Percentiles rank a stretch among this genome's conserved stretches.
These are phyloP conservation scores for Pestalotiopsis sp. DNA, from an alignment of 2,329 filamentous ascomycete genomes.

Conservation along the genomic window DNA sequence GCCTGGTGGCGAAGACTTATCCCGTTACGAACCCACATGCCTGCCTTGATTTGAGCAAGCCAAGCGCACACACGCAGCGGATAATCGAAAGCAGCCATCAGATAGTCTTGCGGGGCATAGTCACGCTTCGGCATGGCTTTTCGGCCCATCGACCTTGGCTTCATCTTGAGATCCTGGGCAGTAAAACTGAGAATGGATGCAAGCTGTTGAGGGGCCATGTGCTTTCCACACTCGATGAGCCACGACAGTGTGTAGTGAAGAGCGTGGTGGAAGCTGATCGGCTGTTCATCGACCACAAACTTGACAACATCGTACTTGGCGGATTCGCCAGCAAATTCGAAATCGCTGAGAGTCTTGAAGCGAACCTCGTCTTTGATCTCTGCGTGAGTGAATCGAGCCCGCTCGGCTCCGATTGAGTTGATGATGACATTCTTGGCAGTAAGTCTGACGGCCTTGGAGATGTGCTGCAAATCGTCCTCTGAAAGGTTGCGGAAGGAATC, in stretches of 20 bases:
- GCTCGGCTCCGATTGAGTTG: slow-evolving; percentile 87
- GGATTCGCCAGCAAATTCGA: slow-evolving; percentile 72
- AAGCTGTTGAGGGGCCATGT: slow-evolving; percentile 69
- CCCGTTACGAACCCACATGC: slow-evolving; percentile 98
- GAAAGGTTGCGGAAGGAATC: slow-evolving; percentile 78
- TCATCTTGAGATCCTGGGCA: slow-evolving; percentile 68
- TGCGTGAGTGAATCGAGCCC: slow-evolving; percentile 78
- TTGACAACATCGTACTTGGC: slow-evolving; percentile 72
- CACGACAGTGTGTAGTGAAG: slow-evolving; percentile 96
- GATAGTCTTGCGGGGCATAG: slow-evolving; percentile 72
- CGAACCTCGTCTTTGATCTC: slow-evolving; percentile 86
- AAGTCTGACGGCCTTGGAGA: slow-evolving; percentile 73
- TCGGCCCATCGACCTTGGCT: slow-evolving; percentile 63
- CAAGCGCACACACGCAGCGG: slow-evolving; percentile 92
- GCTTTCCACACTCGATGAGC: slow-evolving; percentile 87
- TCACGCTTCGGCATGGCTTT: slow-evolving; percentile 59
- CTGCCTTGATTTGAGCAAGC: slow-evolving; percentile 96
- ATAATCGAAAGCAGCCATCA: slow-evolving; percentile 89
- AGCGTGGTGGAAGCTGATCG: slow-evolving; percentile 96
- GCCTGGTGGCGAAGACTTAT: slow-evolving; percentile 96
- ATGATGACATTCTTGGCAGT: slow-evolving; percentile 84
- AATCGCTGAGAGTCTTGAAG: slow-evolving; percentile 78
- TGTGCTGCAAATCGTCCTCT: slow-evolving; percentile 64
- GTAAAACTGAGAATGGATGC: slow-evolving; percentile 72
- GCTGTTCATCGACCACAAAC: slow-evolving; percentile 85